phyloP scores from a whole-genome alignment of 495 filamentous ascomycete genomes.

The Neurospora africana region DNA sequence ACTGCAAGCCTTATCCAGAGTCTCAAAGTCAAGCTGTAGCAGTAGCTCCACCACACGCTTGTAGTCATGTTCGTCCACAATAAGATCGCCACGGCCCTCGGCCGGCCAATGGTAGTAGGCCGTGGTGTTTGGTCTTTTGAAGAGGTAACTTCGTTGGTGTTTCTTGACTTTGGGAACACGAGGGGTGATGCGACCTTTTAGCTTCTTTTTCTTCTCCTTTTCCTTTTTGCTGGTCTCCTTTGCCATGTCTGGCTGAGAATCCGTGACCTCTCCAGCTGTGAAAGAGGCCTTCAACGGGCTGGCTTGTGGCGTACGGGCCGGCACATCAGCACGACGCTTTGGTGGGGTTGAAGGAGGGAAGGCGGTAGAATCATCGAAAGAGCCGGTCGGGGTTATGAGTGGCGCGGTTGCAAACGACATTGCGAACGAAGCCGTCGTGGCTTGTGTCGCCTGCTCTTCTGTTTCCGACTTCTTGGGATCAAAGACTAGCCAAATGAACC shows the following conservation, averaged over 20 bases:
- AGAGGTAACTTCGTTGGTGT: conserved; percentile 27
- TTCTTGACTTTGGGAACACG: conserved; percentile 49
- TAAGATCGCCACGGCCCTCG: conserved; percentile 54
- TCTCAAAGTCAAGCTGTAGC: conserved; percentile 76
- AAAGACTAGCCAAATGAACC: conserved; percentile 89
- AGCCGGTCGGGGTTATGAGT: conserved; percentile 10
- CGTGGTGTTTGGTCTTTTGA: conserved; percentile 33
- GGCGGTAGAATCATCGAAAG: conserved; percentile 14
- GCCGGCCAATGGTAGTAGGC: conserved; percentile 61
- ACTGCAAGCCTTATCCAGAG: conserved; percentile 50
- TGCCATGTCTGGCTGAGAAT: background rate
- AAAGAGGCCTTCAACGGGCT: conserved; percentile 13
- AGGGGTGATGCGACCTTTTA: conserved; percentile 42
- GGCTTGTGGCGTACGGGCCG: conserved; percentile 11
- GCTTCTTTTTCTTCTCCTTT: conserved; percentile 31
- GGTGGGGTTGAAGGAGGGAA: conserved; percentile 24
- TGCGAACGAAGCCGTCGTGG: background rate
- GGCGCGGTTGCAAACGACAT: background rate
- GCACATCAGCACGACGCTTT: conserved; percentile 12
- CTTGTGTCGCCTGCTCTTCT: background rate
- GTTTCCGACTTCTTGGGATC: conserved; percentile 28
- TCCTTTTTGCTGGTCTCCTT: conserved; percentile 9
- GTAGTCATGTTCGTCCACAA: conserved; percentile 64
- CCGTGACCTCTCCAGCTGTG: background rate
- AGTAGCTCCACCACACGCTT: conserved; percentile 66